Evolutionary conservation across 495 filamentous ascomycete species (phyloP).

Genomic region (Xylaria intraflava): DNA sequence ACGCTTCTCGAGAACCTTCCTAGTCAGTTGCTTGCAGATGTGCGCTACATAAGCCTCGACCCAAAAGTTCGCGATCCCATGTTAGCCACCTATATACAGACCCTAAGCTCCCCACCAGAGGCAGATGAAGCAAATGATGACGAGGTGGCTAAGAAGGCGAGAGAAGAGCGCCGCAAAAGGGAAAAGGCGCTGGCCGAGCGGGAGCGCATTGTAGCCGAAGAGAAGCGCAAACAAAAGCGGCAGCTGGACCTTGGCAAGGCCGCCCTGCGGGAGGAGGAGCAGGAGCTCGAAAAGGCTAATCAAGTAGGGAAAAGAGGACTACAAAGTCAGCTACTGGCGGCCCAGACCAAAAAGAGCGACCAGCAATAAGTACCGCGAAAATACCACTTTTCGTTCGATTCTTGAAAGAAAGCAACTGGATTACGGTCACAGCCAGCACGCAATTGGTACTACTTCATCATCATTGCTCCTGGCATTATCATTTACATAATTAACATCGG

Average conservation of each 20-base stretch:
- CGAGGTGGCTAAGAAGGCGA: constrained; percentile 54
- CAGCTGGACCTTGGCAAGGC: constrained; percentile 61
- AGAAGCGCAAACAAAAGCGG: constrained; percentile 61
- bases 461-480: neutral
- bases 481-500: neutral
- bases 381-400: neutral
- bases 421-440: neutral
- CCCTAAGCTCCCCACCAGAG: constrained; percentile 59
- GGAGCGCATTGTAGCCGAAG: constrained; percentile 64
- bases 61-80: constrained; percentile 62
- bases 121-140: constrained; percentile 48
- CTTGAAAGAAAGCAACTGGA: neutral
- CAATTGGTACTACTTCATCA: neutral
- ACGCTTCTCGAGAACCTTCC: constrained; percentile 62
- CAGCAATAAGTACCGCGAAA: neutral
- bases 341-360: constrained; percentile 6
- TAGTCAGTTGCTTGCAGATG: constrained; percentile 59
- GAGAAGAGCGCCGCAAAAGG: constrained; percentile 57
- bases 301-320: constrained; percentile 66
- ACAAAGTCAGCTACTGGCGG: constrained; percentile 52
- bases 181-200: constrained; percentile 72
- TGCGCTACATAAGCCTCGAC: constrained; percentile 77
- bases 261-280: constrained; percentile 65
- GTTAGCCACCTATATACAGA: constrained; percentile 68
- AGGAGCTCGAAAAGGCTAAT: constrained; percentile 74